A percentile compares a stretch with the other conserved stretches of the same genome.
These are phyloP conservation scores for Sporobolus alterniflorus DNA, from an alignment of 202 grass and related monocot species.

Conservation along the genomic window DNA sequence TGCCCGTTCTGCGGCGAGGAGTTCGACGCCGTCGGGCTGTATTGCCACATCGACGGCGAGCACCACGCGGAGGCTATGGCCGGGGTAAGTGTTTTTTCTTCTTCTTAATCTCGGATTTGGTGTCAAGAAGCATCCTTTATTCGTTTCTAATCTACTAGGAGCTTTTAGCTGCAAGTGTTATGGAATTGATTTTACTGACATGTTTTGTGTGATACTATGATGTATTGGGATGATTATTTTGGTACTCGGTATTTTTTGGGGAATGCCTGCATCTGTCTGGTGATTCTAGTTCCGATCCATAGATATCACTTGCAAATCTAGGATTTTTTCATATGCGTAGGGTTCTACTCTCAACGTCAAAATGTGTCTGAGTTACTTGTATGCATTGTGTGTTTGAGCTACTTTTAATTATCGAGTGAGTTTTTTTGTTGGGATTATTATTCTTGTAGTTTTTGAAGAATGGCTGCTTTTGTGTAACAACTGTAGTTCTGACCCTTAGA, in stretches of 20 bases:
- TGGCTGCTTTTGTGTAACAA: neutral
- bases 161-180: neutral
- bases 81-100: slow-evolving; percentile 61
- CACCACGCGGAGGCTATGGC: slow-evolving; percentile 61
- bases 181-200: neutral
- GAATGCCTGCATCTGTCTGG: neutral
- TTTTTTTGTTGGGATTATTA: neutral
- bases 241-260: neutral
- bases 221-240: neutral
- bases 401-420: neutral
- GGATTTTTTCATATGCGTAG: neutral
- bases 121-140: neutral
- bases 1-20: slow-evolving; percentile 96
- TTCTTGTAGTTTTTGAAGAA: neutral
- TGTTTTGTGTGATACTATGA: neutral
- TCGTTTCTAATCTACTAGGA: neutral
- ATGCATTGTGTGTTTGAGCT: neutral
- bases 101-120: neutral
- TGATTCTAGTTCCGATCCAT: neutral
- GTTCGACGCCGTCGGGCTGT: slow-evolving; percentile 69
- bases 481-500: neutral
- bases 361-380: neutral
- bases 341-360: neutral
- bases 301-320: neutral
- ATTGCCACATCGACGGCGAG: slow-evolving; percentile 80